phyloP scores from a whole-genome alignment of 371 early-diverging fungal genomes.

The Encephalitozoon intestinalis region DNA sequence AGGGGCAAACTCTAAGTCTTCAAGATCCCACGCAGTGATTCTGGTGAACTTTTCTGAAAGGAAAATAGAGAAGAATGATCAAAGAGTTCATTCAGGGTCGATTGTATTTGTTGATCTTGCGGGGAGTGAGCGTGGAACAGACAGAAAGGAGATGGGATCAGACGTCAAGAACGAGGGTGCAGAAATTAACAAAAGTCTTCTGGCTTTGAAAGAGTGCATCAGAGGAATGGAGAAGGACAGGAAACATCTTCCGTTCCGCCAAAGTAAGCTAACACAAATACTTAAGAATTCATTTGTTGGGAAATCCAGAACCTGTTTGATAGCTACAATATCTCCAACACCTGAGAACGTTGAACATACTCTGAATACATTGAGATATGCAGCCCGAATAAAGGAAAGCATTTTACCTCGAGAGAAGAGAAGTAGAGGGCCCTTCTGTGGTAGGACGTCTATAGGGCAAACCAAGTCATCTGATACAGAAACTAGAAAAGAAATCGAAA shows the following conservation, averaged over 20 bases:
- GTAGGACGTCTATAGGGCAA: background rate
- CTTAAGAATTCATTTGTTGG: constrained; percentile 92
- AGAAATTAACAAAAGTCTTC: constrained; percentile 89
- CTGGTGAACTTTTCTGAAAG: constrained; percentile 21
- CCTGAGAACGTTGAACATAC: constrained; percentile 83
- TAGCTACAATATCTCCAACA: constrained; percentile 85
- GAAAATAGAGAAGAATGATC: background rate
- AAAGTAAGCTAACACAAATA: constrained; percentile 87
- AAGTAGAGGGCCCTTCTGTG: background rate
- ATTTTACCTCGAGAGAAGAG: background rate
- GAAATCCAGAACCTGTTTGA: constrained; percentile 84
- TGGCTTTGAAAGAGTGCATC: constrained; percentile 91
- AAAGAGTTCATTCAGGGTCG: constrained; percentile 64
- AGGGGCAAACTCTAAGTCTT: constrained; percentile 84
- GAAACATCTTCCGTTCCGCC: constrained; percentile 83
- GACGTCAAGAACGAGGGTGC: constrained; percentile 88
- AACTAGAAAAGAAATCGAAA: background rate
- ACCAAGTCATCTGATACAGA: background rate
- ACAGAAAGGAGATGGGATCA: constrained; percentile 77
- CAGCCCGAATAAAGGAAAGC: constrained; percentile 59
- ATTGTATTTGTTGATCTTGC: constrained; percentile 89
- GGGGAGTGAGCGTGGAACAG: constrained; percentile 92
- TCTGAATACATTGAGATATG: constrained; percentile 90
- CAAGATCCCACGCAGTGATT: constrained; percentile 86
- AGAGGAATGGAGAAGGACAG: constrained; percentile 82